Evolutionary conservation across 192 early-diverging fungal species (phyloP), one percentile per base, ranked within the genome.

Genomic region (Geosiphon pyriformis): DNA sequence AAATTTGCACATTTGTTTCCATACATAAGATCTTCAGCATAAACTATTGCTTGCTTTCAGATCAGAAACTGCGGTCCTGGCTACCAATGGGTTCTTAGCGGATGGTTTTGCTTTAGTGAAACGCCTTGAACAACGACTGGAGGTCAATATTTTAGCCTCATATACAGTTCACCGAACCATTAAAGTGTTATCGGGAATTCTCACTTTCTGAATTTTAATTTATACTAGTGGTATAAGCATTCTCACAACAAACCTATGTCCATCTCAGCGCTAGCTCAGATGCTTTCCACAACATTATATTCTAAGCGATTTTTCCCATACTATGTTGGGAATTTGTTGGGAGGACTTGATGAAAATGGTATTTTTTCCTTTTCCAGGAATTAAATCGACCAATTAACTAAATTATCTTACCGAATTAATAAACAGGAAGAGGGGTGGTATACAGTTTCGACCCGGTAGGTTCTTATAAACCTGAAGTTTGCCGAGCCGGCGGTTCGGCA

Each of bases 251-350:
- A 91, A 74, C 70, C 76, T 42, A 99, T 99, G 89, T 83, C 84
- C 49, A 81, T 82, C 0, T 76, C 83, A 23, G 95, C 97, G 2
- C 74, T 95, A 58, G 95, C 95, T 6, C 97, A 98, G 78, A 87
- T 96, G 91, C 81, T 99, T 7, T 90, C 90, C 4, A 92, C 87
- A 49, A 92, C 91, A 60, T 78, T 99, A 33, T 99, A 99, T 72
- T 78, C 78, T 42, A 90, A 88, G 63, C 87, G 97, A 17, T 97
- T 98, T 78, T 98, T 99, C 83, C 94, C 95, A 1, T 98, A 95
- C 79, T 97, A 95, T 72, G 84, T 85, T 70, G 93, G 89, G 76
- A 90, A 89, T 73, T 83, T 93, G 20, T 67, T 99, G 57, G 94
- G 91, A 3, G 97, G 97, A 27, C 52, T 99, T 12, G 94, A 95